Evolutionary conservation across 2,329 filamentous ascomycete genomes (phyloP).

Genomic region (Proliferodiscus dingleyae): DNA sequence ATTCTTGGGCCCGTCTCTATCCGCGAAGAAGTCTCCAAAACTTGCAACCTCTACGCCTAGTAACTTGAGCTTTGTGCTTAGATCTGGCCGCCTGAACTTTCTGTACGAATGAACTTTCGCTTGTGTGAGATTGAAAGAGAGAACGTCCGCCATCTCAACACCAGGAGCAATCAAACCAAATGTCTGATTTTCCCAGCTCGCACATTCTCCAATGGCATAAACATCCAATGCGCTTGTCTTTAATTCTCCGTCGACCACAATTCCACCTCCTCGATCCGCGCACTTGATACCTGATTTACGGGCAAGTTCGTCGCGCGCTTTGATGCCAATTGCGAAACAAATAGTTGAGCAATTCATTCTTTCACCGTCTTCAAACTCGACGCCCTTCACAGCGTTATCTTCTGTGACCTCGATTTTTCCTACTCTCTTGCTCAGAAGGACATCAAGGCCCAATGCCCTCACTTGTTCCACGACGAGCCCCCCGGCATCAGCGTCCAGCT

Average conservation of each 20-base stretch:
- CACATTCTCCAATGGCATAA: slow-evolving; percentile 88
- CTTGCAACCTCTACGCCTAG: slow-evolving; percentile 87
- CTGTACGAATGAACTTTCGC: slow-evolving; percentile 66
- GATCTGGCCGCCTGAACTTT: slow-evolving; percentile 73
- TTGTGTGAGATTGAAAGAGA: slow-evolving; percentile 86
- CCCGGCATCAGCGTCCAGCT: slow-evolving; percentile 78
- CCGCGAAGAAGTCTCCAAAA: slow-evolving; percentile 91
- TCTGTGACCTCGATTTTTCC: slow-evolving; percentile 64
- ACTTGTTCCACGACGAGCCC: slow-evolving; percentile 80
- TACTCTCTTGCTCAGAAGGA: slow-evolving; percentile 72
- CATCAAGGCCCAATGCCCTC: slow-evolving; percentile 69
- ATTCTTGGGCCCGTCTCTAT: slow-evolving; percentile 73
- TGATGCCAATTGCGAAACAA: slow-evolving; percentile 87
- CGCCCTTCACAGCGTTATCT: slow-evolving; percentile 63
- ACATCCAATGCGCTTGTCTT: slow-evolving; percentile 67
- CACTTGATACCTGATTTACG: slow-evolving; percentile 65
- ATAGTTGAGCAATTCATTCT: slow-evolving; percentile 72
- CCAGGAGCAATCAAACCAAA: slow-evolving; percentile 87
- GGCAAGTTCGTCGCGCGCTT: slow-evolving; percentile 73
- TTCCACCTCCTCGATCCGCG: slow-evolving; percentile 68
- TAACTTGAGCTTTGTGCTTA: slow-evolving; percentile 88
- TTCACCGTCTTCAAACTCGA: slow-evolving; percentile 78
- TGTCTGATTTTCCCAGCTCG: slow-evolving; percentile 81
- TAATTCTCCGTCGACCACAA: slow-evolving; percentile 55
- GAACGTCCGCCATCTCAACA: slow-evolving; percentile 87